A percentile compares a stretch with the other conserved stretches of the same genome.
phyloP scores from a whole-genome alignment of 2,329 filamentous ascomycete species.

The Beauveria sp. region DNA sequence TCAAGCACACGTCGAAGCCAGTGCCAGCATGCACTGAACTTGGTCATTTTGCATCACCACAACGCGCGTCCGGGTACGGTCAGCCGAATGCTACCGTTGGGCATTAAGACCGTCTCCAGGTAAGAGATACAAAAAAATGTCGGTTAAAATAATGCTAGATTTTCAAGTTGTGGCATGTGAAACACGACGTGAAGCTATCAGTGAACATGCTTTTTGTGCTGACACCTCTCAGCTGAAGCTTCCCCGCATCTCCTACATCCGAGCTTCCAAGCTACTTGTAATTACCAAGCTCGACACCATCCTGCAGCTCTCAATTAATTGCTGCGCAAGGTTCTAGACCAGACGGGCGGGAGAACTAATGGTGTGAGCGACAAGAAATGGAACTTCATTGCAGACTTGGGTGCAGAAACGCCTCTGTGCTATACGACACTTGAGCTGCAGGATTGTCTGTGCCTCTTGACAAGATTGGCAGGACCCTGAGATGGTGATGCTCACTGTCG shows the following conservation, averaged over 20 bases:
- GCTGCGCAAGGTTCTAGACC: conserved; percentile 2
- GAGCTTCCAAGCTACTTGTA: too few relatives aligned
- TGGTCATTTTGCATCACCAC: neutral
- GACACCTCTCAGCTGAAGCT: neutral
- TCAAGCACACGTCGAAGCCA: neutral
- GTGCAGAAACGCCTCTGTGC: neutral
- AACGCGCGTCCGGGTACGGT: neutral
- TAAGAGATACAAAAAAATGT: neutral
- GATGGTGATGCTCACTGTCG: neutral
- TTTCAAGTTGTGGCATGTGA: neutral
- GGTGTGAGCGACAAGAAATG: neutral
- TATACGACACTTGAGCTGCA: neutral
- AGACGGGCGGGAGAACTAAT: neutral
- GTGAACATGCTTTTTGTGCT: neutral
- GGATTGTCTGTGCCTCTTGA: neutral
- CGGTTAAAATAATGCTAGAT: neutral
- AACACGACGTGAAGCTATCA: neutral
- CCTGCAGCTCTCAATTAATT: neutral
- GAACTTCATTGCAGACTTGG: neutral
- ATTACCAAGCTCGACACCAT: conserved; percentile 1
- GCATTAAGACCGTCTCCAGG: neutral
- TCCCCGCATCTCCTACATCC: conserved; percentile 2
- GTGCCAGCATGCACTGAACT: neutral
- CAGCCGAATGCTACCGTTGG: neutral
- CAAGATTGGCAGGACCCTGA: conserved; percentile 9